phyloP scores from a whole-genome alignment of 305 asterid species.

The Fraxinus baroniana region DNA sequence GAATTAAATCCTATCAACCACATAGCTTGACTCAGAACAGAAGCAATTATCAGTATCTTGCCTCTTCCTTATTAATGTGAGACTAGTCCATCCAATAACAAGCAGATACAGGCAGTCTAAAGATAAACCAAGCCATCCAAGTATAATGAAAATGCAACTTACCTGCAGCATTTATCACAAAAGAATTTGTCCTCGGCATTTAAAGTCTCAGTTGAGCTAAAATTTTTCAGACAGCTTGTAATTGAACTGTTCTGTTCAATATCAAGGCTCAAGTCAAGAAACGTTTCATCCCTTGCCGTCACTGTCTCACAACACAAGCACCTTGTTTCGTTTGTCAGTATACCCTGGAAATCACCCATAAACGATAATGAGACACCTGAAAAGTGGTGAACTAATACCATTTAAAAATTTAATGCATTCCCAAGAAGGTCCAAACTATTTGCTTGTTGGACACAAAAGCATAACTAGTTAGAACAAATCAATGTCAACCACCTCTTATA shows the following conservation, averaged over 20 bases:
- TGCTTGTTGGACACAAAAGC: neutral
- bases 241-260: constrained; percentile 91
- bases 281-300: constrained; percentile 89
- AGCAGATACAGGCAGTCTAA: neutral
- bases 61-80: neutral
- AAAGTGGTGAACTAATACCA: constrained; percentile 9
- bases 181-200: constrained; percentile 91
- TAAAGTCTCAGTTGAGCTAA: constrained; percentile 89
- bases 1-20: neutral
- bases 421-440: neutral
- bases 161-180: constrained; percentile 96
- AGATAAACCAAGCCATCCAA: neutral
- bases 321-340: constrained; percentile 81
- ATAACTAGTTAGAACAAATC: neutral
- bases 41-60: neutral
- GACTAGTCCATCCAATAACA: neutral
- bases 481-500: neutral
- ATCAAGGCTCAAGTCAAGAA: constrained; percentile 89
- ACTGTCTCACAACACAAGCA: constrained; percentile 90
- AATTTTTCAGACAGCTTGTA: constrained; percentile 82
- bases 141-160: constrained; percentile 11
- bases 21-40: neutral
- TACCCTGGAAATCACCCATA: constrained; percentile 53
- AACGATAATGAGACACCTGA: constrained; percentile 7
- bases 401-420: neutral